Evolutionary conservation across 1,284 basidiomycete species (phyloP).

Genomic region (Hemileia vastatrix): DNA sequence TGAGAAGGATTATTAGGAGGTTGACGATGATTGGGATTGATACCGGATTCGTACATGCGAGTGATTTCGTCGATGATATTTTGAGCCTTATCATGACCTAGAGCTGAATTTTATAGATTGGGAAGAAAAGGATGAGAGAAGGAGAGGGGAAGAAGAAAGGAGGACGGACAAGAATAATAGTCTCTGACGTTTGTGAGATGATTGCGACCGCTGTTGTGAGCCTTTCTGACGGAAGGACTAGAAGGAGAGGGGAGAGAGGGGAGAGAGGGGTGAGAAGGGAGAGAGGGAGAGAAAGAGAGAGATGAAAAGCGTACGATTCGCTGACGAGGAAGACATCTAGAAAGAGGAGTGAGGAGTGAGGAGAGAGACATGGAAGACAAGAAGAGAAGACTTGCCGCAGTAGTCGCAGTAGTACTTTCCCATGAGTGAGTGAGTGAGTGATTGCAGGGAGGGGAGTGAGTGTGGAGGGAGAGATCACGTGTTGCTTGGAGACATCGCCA

Average conservation of each 20-base stretch:
- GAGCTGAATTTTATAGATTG: slow-evolving; percentile 50
- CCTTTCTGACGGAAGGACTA: slow-evolving; percentile 67
- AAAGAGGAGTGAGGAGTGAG: background rate
- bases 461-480: too few species aligned
- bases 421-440: too few species aligned
- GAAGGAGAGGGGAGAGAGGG: background rate
- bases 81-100: slow-evolving; percentile 93
- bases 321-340: slow-evolving; percentile 26
- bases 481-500: too few species aligned
- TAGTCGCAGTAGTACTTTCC: slow-evolving; percentile 62
- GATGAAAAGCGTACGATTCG: slow-evolving; percentile 13
- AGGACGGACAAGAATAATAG: slow-evolving; percentile 79
- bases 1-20: too few species aligned
- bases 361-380: background rate
- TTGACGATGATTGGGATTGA: too few species aligned
- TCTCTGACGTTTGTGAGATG: slow-evolving; percentile 92
- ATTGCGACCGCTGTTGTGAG: slow-evolving; percentile 93
- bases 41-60: slow-evolving; percentile 66
- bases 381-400: slow-evolving; percentile 64
- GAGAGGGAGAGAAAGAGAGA: background rate
- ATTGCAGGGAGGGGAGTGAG: too few species aligned
- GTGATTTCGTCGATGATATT: slow-evolving; percentile 93
- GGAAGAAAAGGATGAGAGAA: slow-evolving; percentile 15
- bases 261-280: background rate
- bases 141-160: slow-evolving; percentile 18